Conservation (phyloP, 1,284 basidiomycete genomes). For the Cutaneotrichosporon cutaneum region DNA sequence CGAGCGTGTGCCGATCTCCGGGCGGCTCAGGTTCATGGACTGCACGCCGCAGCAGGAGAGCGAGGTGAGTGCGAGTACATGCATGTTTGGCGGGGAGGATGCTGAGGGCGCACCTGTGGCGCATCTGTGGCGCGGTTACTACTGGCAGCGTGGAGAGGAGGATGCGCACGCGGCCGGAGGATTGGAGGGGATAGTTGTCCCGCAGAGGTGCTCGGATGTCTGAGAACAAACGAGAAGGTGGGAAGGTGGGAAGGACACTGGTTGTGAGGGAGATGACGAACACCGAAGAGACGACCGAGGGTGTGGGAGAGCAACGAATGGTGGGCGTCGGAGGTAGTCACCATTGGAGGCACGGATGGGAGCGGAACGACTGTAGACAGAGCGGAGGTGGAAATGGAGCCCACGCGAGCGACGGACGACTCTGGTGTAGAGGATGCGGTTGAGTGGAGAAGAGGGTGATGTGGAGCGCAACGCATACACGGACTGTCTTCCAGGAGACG, state of each 20-base stretch:
- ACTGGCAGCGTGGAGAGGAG: too few relatives aligned
- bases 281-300: background rate
- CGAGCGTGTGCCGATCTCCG: slow-evolving; percentile 77
- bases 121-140: too few relatives aligned
- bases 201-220: background rate
- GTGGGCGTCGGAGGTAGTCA: background rate
- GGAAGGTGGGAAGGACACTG: too few relatives aligned
- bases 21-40: slow-evolving; percentile 80
- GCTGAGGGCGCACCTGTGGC: background rate
- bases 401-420: too few relatives aligned
- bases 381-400: too few relatives aligned
- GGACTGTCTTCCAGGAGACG: too few relatives aligned
- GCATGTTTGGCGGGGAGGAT: background rate
- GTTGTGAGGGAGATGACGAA: too few relatives aligned
- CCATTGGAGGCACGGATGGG: background rate
- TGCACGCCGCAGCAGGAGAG: slow-evolving; percentile 63
- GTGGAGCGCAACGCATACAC: too few relatives aligned
- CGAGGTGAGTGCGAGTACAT: slow-evolving; percentile 41
- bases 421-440: too few relatives aligned
- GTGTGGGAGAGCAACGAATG: background rate
- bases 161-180: too few relatives aligned
- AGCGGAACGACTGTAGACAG: background rate
- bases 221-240: too few relatives aligned
- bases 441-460: too few relatives aligned
- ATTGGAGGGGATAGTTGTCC: background rate